Evolutionary conservation across 768 basidiomycete genomes (phyloP), one percentile per base, ranked within the genome.

Genomic region (Ramaria rubella): DNA sequence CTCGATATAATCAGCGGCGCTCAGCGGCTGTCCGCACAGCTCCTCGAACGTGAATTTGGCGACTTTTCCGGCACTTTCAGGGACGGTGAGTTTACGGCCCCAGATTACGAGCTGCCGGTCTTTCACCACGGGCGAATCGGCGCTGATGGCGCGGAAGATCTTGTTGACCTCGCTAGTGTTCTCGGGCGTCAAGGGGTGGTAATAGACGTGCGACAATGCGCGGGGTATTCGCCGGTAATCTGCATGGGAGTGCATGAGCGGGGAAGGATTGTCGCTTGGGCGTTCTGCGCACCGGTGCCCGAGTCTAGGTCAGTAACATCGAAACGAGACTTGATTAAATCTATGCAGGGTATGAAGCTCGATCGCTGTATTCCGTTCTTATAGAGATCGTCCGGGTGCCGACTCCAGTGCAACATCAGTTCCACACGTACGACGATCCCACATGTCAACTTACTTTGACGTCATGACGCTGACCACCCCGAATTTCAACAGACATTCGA

Each of bases 301-400:
- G 94, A 97, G 70, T 97, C 87, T 24, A 99, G 80, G 70, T 97
- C 93, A 0, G 88, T 90, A 14, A 98, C 86, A 48, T 87, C 82
- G 60, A 96, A 94, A 14, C 79, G 82, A 1, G 82, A 71, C 73
- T 96, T 97, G 62, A 99, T 81, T 27, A 98, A 78, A 48, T 97
- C 90, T 58, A 99, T 98, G 26, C 93, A 86, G 9, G 96, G 96
- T 45, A 97, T 67, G 72, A 99, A 99, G 65, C 92, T 94, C 4
- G 87, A 81, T 3, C 96, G 82, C 68, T 99, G 96, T 42, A 99
- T 96, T 0, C 96, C 96, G 61, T 98, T 98, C 81, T 95, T 94
- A 77, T 99, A 99, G 1, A 99, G 77, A 29, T 97, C 91, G 64
- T 97, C 88, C 2, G 96, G 96, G 67, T 96, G 93, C 58, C 96